Percentiles rank a stretch among this genome's conserved stretches.
Evolutionary conservation across 768 basidiomycete genomes (phyloP).

Genomic region (Collybia sordida): DNA sequence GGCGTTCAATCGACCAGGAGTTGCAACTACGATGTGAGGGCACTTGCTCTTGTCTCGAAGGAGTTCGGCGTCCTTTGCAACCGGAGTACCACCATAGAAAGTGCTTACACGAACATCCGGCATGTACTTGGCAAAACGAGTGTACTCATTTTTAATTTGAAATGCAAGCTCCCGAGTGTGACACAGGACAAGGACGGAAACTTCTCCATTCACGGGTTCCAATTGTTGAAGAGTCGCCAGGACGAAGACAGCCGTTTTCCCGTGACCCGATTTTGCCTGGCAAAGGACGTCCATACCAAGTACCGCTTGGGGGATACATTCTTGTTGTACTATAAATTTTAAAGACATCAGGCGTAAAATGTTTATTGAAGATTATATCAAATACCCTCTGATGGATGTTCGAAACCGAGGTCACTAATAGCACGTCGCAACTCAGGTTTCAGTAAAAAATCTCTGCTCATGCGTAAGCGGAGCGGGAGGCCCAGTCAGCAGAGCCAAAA

Average conservation of each 20-base stretch:
- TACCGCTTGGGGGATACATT: constrained; percentile 99
- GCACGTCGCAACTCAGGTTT: constrained; percentile 97
- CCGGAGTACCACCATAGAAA: constrained; percentile 96
- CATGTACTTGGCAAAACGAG: constrained; percentile 99
- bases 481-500: not conserved
- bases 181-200: constrained; percentile 96
- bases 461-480: constrained; percentile 14
- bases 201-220: constrained; percentile 97
- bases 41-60: constrained; percentile 96
- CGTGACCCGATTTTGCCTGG: constrained; percentile 98
- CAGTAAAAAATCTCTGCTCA: constrained; percentile 87
- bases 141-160: constrained; percentile 99
- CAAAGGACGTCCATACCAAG: constrained; percentile 99
- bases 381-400: constrained; percentile 98
- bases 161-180: constrained; percentile 99
- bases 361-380: not conserved
- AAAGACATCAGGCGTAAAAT: not conserved
- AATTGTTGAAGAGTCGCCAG: constrained; percentile 97
- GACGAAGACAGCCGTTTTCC: constrained; percentile 99
- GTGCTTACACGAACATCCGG: constrained; percentile 96
- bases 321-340: constrained; percentile 83
- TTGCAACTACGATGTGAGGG: constrained; percentile 98
- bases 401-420: constrained; percentile 99
- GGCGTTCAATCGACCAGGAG: constrained; percentile 95
- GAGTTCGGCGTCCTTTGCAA: constrained; percentile 89